Base-by-base conservation (phyloP, 2,329 filamentous ascomycete species). In the Cordyceps cicadae region DNA sequence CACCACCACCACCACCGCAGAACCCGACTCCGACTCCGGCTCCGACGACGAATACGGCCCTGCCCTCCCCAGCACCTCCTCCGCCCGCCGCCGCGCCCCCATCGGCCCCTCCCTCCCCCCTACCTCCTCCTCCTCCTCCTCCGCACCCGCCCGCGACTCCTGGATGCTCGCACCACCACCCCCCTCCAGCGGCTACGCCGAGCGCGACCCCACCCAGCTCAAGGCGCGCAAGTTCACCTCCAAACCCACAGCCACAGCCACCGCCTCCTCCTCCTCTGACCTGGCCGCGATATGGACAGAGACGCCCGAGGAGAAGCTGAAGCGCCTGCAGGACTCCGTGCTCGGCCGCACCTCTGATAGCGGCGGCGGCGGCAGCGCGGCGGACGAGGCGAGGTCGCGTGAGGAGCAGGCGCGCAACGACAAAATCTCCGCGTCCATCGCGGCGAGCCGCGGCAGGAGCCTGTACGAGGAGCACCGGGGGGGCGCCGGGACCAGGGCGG, bases 281-380 rank as follows among this genome's bases (percentile, higher is more conserved):
- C 80, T 90, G 51, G 82, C 83, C 69, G 85, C 84, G 24, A 85
- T 93, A 49, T 97, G 93, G 93, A 92, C 90, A 0, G 93, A 97
- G 73, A 96, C 91, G 9, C 89, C 91, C 0, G 89, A 93, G 70
- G 84, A 97, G 74, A 96, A 95, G 72, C 84, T 89, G 62, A 87
- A 88, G 72, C 82, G 90, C 45, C 75, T 97, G 24, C 87, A 88
- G 67, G 86, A 96, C 70, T 85, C 94, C 58, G 88, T 96, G 12
- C 82, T 97, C 66, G 92, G 92, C 0, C 84, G 92, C 3, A 12
- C 34, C 15, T 75, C 76, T 19, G 75, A 75, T 29, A 74, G 79
- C 15, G 64, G 78, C 14, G 64, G 62, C n/a, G 53, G 56, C 71
- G 64, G 59, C 76, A 72, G 64, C 2, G 49, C 54, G 3, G 34